Percentiles rank a stretch among this genome's conserved stretches.
Conservation (phyloP, 2,329 filamentous ascomycete genomes). For the Anisogramma anomala region DNA sequence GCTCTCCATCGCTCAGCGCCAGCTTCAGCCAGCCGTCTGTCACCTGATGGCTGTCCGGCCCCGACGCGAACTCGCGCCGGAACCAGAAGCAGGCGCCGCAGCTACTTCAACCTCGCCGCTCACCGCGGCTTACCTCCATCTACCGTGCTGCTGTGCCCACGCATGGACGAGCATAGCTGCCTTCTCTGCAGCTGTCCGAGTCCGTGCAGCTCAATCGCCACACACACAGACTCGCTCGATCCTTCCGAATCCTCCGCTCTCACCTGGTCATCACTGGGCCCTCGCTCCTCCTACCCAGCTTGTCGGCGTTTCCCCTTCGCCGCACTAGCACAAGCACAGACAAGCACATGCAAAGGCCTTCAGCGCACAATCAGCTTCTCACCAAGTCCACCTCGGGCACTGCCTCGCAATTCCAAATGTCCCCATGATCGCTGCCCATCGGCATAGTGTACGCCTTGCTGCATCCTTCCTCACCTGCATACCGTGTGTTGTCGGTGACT, state of each 20-base stretch:
- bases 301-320: slow-evolving; percentile 1
- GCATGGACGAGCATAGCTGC: background rate
- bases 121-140: no score
- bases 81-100: no score
- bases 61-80: no score
- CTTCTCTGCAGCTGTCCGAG: background rate
- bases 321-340: slow-evolving; percentile 1
- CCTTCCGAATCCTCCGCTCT: slow-evolving; percentile 6
- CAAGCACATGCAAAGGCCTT: no score
- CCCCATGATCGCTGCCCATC: background rate
- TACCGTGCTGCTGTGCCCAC: background rate
- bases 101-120: no score
- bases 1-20: no score
- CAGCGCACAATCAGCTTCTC: background rate
- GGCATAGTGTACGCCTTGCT: background rate
- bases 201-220: background rate
- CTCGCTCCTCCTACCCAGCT: background rate
- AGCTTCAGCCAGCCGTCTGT: no score
- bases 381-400: slow-evolving; percentile 2
- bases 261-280: background rate
- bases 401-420: background rate
- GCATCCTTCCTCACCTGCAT: background rate
- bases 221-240: background rate
- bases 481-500: no score
- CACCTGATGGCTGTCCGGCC: no score